Evolutionary conservation across 2,329 filamentous ascomycete genomes (phyloP).

Genomic region (Alternaria tenuissima): DNA sequence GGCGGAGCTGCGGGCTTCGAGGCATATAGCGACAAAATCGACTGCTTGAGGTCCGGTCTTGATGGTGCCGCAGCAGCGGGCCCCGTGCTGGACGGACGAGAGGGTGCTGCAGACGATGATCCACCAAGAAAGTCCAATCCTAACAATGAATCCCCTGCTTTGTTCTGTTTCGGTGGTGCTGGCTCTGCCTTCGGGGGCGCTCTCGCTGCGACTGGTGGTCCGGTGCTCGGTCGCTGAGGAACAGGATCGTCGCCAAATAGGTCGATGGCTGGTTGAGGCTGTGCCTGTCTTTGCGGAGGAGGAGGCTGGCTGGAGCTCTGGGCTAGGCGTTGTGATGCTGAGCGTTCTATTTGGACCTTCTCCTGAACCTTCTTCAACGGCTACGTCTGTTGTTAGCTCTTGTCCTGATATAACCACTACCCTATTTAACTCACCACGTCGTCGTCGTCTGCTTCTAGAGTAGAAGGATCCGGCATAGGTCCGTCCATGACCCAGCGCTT

Average conservation of each 20-base stretch:
- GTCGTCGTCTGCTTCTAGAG: constrained; percentile 82
- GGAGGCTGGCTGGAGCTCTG: constrained; percentile 42
- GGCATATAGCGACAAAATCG: constrained; percentile 93
- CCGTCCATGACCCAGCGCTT: constrained; percentile 99
- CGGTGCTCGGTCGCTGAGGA: constrained; percentile 74
- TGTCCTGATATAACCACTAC: not conserved
- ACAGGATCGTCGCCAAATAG: constrained; percentile 83
- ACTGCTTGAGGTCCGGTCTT: constrained; percentile 93
- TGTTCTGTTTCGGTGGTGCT: constrained; percentile 67
- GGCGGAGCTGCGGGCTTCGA: constrained; percentile 75
- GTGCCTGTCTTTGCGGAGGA: constrained; percentile 39
- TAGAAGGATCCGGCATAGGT: constrained; percentile 88
- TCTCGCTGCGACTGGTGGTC: constrained; percentile 63
- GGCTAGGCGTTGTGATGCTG: constrained; percentile 61
- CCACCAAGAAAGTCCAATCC: constrained; percentile 92
- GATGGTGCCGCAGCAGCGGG: constrained; percentile 71
- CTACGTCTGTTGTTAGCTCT: constrained; percentile 46
- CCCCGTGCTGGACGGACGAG: constrained; percentile 80
- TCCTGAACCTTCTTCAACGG: constrained; percentile 73
- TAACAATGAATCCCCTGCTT: constrained; percentile 83
- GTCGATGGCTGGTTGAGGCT: constrained; percentile 64
- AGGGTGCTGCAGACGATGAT: constrained; percentile 71
- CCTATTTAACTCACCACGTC: constrained; percentile 71
- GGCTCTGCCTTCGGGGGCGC: constrained; percentile 72
- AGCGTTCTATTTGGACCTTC: constrained; percentile 72